Conservation (phyloP, 345 rosid species). For the Tarenaya hassleriana region DNA sequence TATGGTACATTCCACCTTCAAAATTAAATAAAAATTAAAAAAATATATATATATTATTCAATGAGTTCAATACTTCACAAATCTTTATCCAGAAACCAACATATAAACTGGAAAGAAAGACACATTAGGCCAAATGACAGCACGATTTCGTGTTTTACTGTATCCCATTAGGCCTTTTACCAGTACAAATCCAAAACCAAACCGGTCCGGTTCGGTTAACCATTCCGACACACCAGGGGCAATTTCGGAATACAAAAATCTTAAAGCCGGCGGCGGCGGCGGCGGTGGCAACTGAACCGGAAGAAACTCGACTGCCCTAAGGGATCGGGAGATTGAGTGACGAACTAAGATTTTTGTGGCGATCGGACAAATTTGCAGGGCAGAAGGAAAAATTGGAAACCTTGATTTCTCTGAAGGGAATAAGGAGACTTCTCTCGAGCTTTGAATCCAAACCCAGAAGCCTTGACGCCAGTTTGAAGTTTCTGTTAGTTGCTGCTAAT, state of each 20-base stretch:
- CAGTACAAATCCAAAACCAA: conserved; percentile 1
- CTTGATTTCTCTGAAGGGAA: conserved; percentile 97
- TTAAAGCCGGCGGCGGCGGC: conserved; percentile 5
- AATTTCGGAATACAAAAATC: not conserved
- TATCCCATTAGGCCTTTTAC: too few species aligned
- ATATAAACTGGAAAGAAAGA: too few species aligned
- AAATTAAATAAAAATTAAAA: not conserved
- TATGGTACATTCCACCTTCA: conserved; percentile 81
- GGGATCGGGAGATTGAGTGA: not conserved
- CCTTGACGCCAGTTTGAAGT: conserved; percentile 82
- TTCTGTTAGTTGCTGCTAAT: conserved; percentile 89
- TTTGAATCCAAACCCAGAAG: conserved; percentile 92
- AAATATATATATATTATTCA: too few species aligned
- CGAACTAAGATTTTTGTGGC: too few species aligned
- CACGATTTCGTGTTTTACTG: too few species aligned
- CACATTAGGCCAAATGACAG: too few species aligned
- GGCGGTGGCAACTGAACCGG: too few species aligned
- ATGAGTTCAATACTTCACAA: too few species aligned
- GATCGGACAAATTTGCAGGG: not conserved
- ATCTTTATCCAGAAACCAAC: too few species aligned
- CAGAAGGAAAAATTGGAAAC: conserved; percentile 28
- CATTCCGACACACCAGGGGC: conserved; percentile 1
- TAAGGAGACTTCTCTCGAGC: conserved; percentile 89
- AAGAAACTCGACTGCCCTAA: not conserved
- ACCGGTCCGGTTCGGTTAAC: conserved; percentile 1